Percentiles rank a stretch among this genome's conserved stretches.
These are phyloP conservation scores for Euclidium syriacum DNA, from an alignment of 345 rosid genomes.

Conservation along the genomic window DNA sequence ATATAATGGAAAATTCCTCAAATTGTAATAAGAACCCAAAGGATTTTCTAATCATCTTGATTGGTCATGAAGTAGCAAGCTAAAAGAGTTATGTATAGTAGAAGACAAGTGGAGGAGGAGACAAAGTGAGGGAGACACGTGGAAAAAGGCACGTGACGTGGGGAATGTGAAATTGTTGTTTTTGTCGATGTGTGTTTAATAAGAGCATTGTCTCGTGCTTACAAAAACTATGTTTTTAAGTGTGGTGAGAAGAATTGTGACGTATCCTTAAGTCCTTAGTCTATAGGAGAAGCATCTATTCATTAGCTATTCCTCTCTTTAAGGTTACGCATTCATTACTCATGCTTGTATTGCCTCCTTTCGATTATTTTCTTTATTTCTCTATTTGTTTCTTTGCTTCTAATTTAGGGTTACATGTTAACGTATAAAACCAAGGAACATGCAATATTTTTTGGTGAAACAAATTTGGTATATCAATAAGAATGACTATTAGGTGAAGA, in stretches of 20 bases:
- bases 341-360: slow-evolving; percentile 13
- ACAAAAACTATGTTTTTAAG: slow-evolving; percentile 15
- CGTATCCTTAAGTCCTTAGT: slow-evolving; percentile 20
- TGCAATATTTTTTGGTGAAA: background rate
- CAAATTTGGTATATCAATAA: background rate
- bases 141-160: slow-evolving; percentile 35
- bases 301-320: slow-evolving; percentile 33
- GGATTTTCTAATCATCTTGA: background rate
- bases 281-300: slow-evolving; percentile 30
- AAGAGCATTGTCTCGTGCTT: slow-evolving; percentile 23
- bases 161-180: slow-evolving; percentile 28
- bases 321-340: slow-evolving; percentile 32
- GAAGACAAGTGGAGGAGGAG: slow-evolving; percentile 4
- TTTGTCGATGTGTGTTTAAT: slow-evolving; percentile 12
- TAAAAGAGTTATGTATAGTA: slow-evolving; percentile 11
- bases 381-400: background rate
- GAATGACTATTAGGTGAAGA: background rate
- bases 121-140: slow-evolving; percentile 30
- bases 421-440: background rate
- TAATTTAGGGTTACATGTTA: slow-evolving; percentile 7
- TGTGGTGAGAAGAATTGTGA: slow-evolving; percentile 21
- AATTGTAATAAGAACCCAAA: background rate
- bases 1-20: background rate
- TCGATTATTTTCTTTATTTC: background rate
- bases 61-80: slow-evolving; percentile 10